Evolutionary conservation across 306 rosid genomes (phyloP).

Genomic region (Carpinus fangiana): DNA sequence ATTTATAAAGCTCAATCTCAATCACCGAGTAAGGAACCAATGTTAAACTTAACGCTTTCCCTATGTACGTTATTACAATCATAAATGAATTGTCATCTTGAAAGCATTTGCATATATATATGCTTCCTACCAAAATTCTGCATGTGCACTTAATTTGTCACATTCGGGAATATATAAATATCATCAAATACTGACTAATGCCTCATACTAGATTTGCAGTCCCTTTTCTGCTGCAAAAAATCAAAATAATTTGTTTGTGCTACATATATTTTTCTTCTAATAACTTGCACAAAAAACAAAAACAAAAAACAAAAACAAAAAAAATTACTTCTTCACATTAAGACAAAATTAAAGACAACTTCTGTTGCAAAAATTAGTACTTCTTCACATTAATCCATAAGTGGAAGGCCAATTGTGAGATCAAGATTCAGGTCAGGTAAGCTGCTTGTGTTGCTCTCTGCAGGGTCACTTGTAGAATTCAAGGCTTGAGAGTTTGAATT

Average conservation of each 20-base stretch:
- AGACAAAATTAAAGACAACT: background rate
- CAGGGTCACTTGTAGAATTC: background rate
- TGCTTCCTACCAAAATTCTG: background rate
- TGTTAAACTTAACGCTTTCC: too few species aligned
- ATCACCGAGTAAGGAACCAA: too few species aligned
- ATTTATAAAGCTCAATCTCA: too few species aligned
- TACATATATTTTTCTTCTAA: background rate
- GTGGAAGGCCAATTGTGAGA: conserved; percentile 23
- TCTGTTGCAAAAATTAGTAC: too few species aligned
- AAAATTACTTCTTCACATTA: background rate
- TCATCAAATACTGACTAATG: background rate
- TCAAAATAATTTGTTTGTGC: background rate
- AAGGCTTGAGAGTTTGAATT: background rate
- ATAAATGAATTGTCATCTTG: background rate
- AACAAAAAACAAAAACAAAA: background rate
- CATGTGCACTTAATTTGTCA: background rate
- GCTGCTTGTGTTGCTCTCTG: background rate
- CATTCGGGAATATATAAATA: background rate
- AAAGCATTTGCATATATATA: background rate
- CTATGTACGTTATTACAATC: too few species aligned
- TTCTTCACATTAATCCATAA: background rate
- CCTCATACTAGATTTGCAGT: background rate
- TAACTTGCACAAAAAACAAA: background rate
- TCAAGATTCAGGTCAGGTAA: conserved; percentile 44
- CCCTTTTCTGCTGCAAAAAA: background rate